Base-by-base conservation (phyloP, 2,329 filamentous ascomycete genomes). In the Emergomyces africanus region DNA sequence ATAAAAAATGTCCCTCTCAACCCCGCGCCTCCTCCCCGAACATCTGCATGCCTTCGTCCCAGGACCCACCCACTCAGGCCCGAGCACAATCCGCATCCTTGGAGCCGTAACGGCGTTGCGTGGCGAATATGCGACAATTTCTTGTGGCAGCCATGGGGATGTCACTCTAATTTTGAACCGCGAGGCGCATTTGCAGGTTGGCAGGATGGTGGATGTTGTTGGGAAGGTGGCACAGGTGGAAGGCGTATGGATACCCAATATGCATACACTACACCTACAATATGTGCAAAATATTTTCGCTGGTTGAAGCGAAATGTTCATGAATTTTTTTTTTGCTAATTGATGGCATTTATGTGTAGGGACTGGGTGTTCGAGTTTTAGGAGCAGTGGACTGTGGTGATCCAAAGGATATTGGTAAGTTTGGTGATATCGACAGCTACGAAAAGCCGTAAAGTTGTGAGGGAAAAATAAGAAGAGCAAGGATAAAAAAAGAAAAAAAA, bases 21-120 rank as follows among this genome's bases (percentile, higher is more conserved):
- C 90, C 54, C 92, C 94, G 35, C 90, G 94, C 72, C 84, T 96
- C 71, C 89, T 88, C 54, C 87, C 88, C 57, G 77, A 81, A 46
- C 88, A 92, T 74, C 86, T 97, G 60, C 83, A 90, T 70, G 80
- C 80, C 76, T 79, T 85, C 64, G 79, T 80, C 65, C 81, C 72
- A 53, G 67, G 66, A 60, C 60, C 67, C 30, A 65, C 63, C 60
- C 62, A 66, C 35, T 66, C 67, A 59, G 73, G 76, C 55, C 74
- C 81, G 69, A 77, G 83, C 64, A 88, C 88, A 62, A 88, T 97
- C 63, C 90, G 90, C 66, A 79, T 97, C 59, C 80, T 95, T 5
- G 94, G 94, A 67, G 90, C 87, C 67, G 90, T 97, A 53, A 82
- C 83, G 3, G 86, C 94, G 67, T 79, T 97, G 28, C 85, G 86